phyloP scores from a whole-genome alignment of 2,329 filamentous ascomycete species.

The Purpureocillium lavendulum region DNA sequence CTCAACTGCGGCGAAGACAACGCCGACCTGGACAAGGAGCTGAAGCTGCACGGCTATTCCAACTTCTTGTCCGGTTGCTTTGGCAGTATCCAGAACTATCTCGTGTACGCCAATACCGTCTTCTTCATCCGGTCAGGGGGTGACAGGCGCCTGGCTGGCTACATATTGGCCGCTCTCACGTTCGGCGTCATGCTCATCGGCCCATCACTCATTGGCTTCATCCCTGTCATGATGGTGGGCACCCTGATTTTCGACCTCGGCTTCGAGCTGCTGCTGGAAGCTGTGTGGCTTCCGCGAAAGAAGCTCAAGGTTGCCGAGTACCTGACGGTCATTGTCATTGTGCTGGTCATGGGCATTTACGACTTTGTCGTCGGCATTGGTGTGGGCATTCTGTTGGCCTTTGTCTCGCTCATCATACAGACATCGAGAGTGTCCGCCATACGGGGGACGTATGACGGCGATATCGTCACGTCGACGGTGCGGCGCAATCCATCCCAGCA shows the following conservation, averaged over 20 bases:
- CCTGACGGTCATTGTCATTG: slow-evolving; percentile 79
- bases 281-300: slow-evolving; percentile 78
- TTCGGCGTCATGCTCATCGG: slow-evolving; percentile 77
- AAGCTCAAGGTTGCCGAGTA: slow-evolving; percentile 85
- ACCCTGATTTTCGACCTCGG: slow-evolving; percentile 91
- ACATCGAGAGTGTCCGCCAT: slow-evolving; percentile 86
- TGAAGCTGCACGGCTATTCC: slow-evolving; percentile 87
- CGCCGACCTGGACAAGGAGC: slow-evolving; percentile 79
- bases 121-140: slow-evolving; percentile 93
- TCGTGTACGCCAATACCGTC: slow-evolving; percentile 96
- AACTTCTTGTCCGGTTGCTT: slow-evolving; percentile 81
- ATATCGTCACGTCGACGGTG: slow-evolving; percentile 85
- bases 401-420: slow-evolving; percentile 84
- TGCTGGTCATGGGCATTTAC: slow-evolving; percentile 91
- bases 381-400: slow-evolving; percentile 84
- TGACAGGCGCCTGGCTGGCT: slow-evolving; percentile 74
- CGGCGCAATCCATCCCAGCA: slow-evolving; percentile 84
- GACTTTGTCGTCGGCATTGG: slow-evolving; percentile 95
- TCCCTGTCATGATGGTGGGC: slow-evolving; percentile 94
- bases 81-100: slow-evolving; percentile 92
- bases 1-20: slow-evolving; percentile 90
- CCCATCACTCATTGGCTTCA: slow-evolving; percentile 82
- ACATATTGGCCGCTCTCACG: slow-evolving; percentile 75
- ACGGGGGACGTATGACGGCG: slow-evolving; percentile 80
- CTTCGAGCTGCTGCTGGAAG: slow-evolving; percentile 84